A percentile compares a stretch with the other conserved stretches of the same genome.
Conservation (phyloP, 1,284 basidiomycete genomes). For the Thecaphora thlaspeos region DNA sequence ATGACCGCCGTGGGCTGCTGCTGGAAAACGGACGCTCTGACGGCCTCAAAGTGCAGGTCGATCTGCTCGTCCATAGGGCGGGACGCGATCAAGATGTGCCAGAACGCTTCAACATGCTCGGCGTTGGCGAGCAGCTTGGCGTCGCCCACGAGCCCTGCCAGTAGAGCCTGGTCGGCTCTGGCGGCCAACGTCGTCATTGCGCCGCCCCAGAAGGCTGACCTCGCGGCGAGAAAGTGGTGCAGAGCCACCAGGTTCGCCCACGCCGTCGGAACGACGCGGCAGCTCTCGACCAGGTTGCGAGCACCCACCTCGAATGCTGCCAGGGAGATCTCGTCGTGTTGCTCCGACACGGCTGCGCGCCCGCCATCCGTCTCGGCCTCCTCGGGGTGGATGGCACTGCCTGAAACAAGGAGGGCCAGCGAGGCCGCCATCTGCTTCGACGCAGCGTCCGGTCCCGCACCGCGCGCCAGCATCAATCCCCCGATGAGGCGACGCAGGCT, state of each 20-base stretch:
- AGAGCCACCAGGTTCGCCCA: background rate
- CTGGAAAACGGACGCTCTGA: background rate
- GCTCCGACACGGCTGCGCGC: too few relatives aligned
- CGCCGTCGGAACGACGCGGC: background rate
- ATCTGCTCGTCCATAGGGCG: background rate
- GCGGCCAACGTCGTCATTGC: too few relatives aligned
- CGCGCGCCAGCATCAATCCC: background rate
- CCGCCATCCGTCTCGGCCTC: background rate
- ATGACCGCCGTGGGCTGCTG: background rate
- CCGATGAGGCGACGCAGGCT: background rate
- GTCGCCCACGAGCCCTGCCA: background rate
- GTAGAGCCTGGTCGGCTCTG: background rate
- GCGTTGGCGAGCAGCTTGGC: background rate
- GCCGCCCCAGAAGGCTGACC: too few relatives aligned
- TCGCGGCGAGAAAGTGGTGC: background rate
- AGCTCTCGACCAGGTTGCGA: background rate
- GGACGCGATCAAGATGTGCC: background rate
- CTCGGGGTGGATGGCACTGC: background rate
- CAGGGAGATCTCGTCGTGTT: background rate
- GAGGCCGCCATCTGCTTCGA: background rate
- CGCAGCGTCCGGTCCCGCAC: background rate
- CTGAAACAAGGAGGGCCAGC: background rate
- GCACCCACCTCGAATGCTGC: conserved; percentile 1
- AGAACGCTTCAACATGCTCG: background rate
- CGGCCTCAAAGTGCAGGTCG: background rate